Percentiles rank a stretch among this genome's conserved stretches.
Evolutionary conservation across 2,329 filamentous ascomycete genomes (phyloP).

Genomic region (Beauveria pseudobassiana): DNA sequence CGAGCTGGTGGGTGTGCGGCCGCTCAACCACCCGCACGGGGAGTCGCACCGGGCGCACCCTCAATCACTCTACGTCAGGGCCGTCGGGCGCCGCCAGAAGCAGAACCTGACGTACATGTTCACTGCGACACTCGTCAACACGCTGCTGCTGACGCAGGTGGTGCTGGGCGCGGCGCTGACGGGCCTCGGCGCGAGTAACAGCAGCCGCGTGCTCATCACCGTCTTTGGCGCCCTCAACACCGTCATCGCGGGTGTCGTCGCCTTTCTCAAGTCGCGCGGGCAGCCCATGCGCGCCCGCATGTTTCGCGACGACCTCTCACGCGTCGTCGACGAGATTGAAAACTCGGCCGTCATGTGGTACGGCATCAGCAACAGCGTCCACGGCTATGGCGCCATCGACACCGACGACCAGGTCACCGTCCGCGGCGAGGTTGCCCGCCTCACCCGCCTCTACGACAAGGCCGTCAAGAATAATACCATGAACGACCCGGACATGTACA

Average conservation of each 20-base stretch:
- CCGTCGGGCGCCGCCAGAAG: slow-evolving; percentile 11
- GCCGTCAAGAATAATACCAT: slow-evolving; percentile 18
- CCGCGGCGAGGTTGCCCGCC: slow-evolving; percentile 17
- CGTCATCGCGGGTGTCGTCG: slow-evolving; percentile 18
- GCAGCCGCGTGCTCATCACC: slow-evolving; percentile 16
- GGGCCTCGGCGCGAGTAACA: slow-evolving; percentile 17
- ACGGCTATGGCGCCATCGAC: slow-evolving; percentile 18
- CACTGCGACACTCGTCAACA: slow-evolving; percentile 17
- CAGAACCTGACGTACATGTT: slow-evolving; percentile 16
- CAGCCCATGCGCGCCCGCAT: slow-evolving; percentile 18
- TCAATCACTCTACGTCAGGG: slow-evolving; percentile 17
- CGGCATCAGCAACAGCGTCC: slow-evolving; percentile 14
- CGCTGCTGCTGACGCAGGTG: slow-evolving; percentile 16
- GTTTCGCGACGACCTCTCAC: slow-evolving; percentile 18
- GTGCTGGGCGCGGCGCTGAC: slow-evolving; percentile 18
- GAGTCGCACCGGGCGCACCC: slow-evolving; percentile 13
- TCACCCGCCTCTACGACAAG: slow-evolving; percentile 18
- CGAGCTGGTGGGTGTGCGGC: slow-evolving; percentile 14
- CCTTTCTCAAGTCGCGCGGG: slow-evolving; percentile 18
- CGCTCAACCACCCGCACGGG: slow-evolving; percentile 13
- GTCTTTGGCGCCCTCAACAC: slow-evolving; percentile 18
- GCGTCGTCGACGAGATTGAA: slow-evolving; percentile 19
- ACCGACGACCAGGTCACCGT: slow-evolving; percentile 19
- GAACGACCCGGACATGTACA: slow-evolving; percentile 18
- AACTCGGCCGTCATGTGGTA: slow-evolving; percentile 19